Percentiles rank a stretch among this genome's conserved stretches.
Evolutionary conservation across 495 filamentous ascomycete species (phyloP).

Genomic region (Aspergillus coremiiformis): DNA sequence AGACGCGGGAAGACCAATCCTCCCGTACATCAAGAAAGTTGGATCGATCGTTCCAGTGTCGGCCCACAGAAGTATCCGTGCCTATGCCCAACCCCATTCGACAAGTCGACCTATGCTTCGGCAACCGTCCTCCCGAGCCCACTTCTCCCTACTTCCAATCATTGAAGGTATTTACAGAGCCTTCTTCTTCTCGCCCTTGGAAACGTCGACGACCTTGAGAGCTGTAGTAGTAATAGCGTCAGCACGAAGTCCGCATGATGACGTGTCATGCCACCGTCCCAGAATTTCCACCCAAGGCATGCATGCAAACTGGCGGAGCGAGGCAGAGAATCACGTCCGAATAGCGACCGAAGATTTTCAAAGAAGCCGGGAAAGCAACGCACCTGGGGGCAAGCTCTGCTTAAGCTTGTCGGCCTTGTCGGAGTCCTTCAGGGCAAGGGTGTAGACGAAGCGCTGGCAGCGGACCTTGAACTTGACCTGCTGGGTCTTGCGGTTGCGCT

Average conservation of each 20-base stretch:
- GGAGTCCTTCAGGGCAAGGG: conserved; percentile 90
- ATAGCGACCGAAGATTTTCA: background rate
- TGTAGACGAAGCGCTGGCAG: conserved; percentile 90
- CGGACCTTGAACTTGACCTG: conserved; percentile 99
- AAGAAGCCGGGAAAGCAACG: conserved; percentile 23
- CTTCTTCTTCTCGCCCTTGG: conserved; percentile 68
- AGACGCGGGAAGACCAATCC: conserved; percentile 27
- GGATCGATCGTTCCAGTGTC: conserved; percentile 25
- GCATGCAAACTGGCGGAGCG: background rate
- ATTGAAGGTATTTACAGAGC: conserved; percentile 32
- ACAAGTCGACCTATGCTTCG: conserved; percentile 32
- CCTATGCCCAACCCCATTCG: conserved; percentile 20
- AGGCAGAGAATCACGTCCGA: background rate
- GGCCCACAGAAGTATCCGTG: conserved; percentile 31
- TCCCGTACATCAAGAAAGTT: background rate
- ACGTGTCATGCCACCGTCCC: background rate
- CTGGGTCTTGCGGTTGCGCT: conserved; percentile 79
- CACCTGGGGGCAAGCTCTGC: conserved; percentile 95
- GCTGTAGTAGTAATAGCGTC: conserved; percentile 37
- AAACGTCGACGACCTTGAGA: conserved; percentile 68
- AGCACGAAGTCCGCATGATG: conserved; percentile 18
- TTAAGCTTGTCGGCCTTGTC: conserved; percentile 99
- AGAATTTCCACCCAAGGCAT: background rate
- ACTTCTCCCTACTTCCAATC: conserved; percentile 22
- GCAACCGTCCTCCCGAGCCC: conserved; percentile 26